phyloP scores from a whole-genome alignment of 345 rosid species.

The Euphorbia pulcherrima region DNA sequence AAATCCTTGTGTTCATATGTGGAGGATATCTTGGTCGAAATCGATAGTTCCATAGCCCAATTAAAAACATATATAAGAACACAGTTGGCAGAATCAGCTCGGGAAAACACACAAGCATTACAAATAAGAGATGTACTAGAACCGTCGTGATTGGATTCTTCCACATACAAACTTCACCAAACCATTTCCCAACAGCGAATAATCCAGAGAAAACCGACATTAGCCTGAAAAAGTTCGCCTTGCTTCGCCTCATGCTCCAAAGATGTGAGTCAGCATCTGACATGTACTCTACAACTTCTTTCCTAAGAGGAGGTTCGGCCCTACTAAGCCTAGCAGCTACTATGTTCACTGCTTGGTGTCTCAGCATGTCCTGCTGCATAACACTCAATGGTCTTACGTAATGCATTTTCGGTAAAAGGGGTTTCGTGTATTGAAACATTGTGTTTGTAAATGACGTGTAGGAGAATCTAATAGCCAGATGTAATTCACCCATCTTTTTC shows the following conservation, averaged over 20 bases:
- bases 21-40: conserved; percentile 29
- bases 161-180: conserved; percentile 30
- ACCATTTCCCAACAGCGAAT: conserved; percentile 24
- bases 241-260: conserved; percentile 38
- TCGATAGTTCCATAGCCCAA: conserved; percentile 28
- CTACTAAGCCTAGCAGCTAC: conserved; percentile 32
- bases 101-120: conserved; percentile 27
- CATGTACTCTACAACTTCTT: conserved; percentile 29
- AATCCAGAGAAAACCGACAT: conserved; percentile 27
- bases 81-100: conserved; percentile 28
- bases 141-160: conserved; percentile 25
- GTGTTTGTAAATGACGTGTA: conserved; percentile 20
- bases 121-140: conserved; percentile 26
- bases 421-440: conserved; percentile 24
- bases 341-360: conserved; percentile 29
- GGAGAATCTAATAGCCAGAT: conserved; percentile 29
- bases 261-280: conserved; percentile 30
- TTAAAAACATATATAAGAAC: conserved; percentile 28
- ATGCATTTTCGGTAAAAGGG: conserved; percentile 34
- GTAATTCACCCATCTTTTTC: conserved; percentile 32
- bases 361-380: conserved; percentile 28
- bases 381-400: conserved; percentile 28
- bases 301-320: conserved; percentile 30
- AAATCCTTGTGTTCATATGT: conserved; percentile 28
- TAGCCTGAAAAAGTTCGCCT: conserved; percentile 31